Evolutionary conservation across 2,329 filamentous ascomycete species (phyloP), one percentile per base, ranked within the genome.

Genomic region (Ceratocystiopsis minuta): DNA sequence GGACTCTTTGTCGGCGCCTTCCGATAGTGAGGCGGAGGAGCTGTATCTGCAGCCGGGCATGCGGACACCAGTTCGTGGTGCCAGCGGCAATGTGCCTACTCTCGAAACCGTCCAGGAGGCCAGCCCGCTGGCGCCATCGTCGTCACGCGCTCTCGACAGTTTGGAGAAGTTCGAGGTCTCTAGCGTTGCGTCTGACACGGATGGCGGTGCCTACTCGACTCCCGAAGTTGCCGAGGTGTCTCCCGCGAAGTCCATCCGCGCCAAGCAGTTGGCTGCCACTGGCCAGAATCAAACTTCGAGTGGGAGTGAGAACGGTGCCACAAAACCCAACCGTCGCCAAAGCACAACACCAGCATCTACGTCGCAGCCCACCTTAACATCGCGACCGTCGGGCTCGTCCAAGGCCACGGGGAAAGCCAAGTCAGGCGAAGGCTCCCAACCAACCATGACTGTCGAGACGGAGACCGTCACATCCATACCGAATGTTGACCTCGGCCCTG

Each of bases 391-490:
- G 10, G 76, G 70, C 51, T 59, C 70, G 46, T 75, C 77, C 39
- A 71, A 80, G 33, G 78, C 78, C 40, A 61, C 63, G 43, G 62
- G 67, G 43, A 83, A 86, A 54, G 67, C 72, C 32, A 84, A 87
- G 55, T 65, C 73, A 24, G 64, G 68, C 40, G 83, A 93, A 55
- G 78, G 76, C n/a, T 80, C 82, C 33, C 71, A 78, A 44, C 77
- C 80, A 54, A 90, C 84, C 52, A 95, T 98, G 86, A 96, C 85
- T 11, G 88, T 96, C 14, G 90, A 98, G 63, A 95, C 90, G 0
- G 90, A 98, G 60, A 93, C 87, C 1, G 90, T 98, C 34, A 80
- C 76, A 36, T 93, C 87, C 3, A 81, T 95, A 42, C 85, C 87
- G 12, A 87, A 93, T 54, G 72, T 87, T 24, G 75, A 80, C 11